These are phyloP conservation scores for Pyricularia sp. DNA, from an alignment of 2,329 filamentous ascomycete genomes.

Conservation along the genomic window DNA sequence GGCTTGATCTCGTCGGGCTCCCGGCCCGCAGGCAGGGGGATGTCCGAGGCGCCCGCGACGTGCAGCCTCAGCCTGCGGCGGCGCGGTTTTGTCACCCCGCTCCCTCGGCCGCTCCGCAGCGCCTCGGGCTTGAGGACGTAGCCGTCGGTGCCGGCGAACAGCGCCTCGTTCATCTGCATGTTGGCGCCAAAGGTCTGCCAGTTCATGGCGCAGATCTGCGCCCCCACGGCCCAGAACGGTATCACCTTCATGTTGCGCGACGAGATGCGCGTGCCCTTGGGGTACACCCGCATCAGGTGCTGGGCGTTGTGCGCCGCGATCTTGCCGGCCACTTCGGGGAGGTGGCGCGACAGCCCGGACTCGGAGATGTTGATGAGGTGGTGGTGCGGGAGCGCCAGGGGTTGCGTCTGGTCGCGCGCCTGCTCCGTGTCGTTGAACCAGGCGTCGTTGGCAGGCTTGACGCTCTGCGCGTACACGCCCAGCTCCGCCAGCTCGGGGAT, in stretches of 20 bases:
- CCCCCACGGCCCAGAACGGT: slow-evolving; percentile 52
- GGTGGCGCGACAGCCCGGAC: slow-evolving; percentile 37
- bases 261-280: slow-evolving; percentile 55
- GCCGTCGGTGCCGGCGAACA: slow-evolving; percentile 52
- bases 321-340: slow-evolving; percentile 30
- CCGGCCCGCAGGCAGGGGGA: slow-evolving; percentile 39
- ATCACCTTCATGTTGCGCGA: slow-evolving; percentile 51
- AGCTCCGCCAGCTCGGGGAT: slow-evolving; percentile 52
- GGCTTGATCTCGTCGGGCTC: slow-evolving; percentile 43
- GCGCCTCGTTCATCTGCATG: slow-evolving; percentile 55
- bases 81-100: slow-evolving; percentile 23
- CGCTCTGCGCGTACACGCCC: slow-evolving; percentile 56
- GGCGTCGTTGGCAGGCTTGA: slow-evolving; percentile 52
- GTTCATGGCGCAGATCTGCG: slow-evolving; percentile 58
- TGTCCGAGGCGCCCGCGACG: slow-evolving; percentile 47
- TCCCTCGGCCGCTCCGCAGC: slow-evolving; percentile 40
- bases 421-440: slow-evolving; percentile 39
- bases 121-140: slow-evolving; percentile 52
- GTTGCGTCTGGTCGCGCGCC: slow-evolving; percentile 17
- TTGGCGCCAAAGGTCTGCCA: slow-evolving; percentile 54
- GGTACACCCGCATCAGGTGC: slow-evolving; percentile 58
- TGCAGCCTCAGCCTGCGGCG: slow-evolving; percentile 40
- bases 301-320: slow-evolving; percentile 49
- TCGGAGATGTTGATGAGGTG: slow-evolving; percentile 60
- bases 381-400: slow-evolving; percentile 44